Conservation (phyloP, 2,329 filamentous ascomycete genomes). For the Fragosphaeria purpurea region DNA sequence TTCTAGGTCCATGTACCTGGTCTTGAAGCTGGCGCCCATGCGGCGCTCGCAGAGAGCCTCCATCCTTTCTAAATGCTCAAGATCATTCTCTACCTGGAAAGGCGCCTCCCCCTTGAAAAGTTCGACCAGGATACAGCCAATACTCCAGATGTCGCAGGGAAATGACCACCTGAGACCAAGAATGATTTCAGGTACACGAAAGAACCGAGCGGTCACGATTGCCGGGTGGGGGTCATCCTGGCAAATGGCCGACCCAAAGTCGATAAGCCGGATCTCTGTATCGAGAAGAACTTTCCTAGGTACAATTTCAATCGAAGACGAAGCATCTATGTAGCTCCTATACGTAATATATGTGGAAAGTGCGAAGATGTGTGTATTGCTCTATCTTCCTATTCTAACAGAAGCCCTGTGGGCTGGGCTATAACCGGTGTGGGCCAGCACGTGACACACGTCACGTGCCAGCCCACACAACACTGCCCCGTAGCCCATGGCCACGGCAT, state of each 20-base stretch:
- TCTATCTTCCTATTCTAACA: too few relatives aligned
- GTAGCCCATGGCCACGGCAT: too few relatives aligned
- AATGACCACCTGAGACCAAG: constrained; percentile 62
- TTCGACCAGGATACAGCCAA: constrained; percentile 62
- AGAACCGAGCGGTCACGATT: constrained; percentile 60
- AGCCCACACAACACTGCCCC: too few relatives aligned
- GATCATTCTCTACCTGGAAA: constrained; percentile 63
- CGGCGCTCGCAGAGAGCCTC: constrained; percentile 52
- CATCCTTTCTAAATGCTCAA: constrained; percentile 69
- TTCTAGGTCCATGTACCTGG: constrained; percentile 49
- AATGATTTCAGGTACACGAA: constrained; percentile 61
- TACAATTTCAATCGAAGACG: too few relatives aligned
- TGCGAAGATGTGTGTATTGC: too few relatives aligned
- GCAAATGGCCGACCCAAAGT: constrained; percentile 63
- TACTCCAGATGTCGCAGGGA: constrained; percentile 65
- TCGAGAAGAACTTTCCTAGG: constrained; percentile 56
- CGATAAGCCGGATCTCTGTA: constrained; percentile 60
- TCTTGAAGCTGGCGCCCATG: constrained; percentile 50
- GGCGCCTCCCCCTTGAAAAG: constrained; percentile 63
- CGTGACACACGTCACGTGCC: too few relatives aligned
- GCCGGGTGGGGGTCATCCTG: constrained; percentile 65
- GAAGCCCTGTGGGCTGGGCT: too few relatives aligned
- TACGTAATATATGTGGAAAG: too few relatives aligned
- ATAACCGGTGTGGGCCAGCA: too few relatives aligned
- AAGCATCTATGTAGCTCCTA: too few relatives aligned